Evolutionary conservation across 2,329 filamentous ascomycete species (phyloP), one percentile per base, ranked within the genome.

Genomic region (Corynespora cassiicola): DNA sequence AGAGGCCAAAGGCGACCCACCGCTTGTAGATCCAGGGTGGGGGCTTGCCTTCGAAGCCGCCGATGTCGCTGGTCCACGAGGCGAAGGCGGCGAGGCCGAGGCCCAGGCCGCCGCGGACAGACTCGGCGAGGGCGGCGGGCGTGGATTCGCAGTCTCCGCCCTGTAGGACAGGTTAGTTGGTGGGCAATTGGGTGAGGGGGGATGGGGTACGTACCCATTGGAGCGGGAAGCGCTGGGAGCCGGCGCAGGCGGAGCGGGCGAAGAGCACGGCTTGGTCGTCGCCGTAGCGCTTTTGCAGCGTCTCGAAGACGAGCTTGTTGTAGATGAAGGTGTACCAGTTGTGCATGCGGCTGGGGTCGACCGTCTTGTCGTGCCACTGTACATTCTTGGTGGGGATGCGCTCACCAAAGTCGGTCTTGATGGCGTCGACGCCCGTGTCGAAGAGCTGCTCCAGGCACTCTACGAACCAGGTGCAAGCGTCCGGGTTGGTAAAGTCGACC

Each of bases 321-420:
- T 87, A 89, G 3, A 84, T 67, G 57, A 86, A 85, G n/a, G 86
- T 77, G 63, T 88, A 89, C 70, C 81, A 88, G 66, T 89, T 89
- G 70, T 88, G 86, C 85, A 89, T 89, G 53, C 79, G 79, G 33
- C 72, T 72, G 2, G 84, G 78, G 52, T 88, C 83, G n/a, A 73
- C 60, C 5, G 71, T 73, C 31, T 70, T 58, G 52, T 88, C 83
- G 56, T 80, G 73, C 78, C 85, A 89, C 48, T 79, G 74, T 5
- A 88, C 79, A 50, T 85, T 81, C 31, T 77, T 74, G 5, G 77
- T 79, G 0, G 86, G 86, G 36, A 89, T 84, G 17, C 86, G 77
- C 69, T 89, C 86, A 37, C 85, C 85, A 63, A 89, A 89, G 58
- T 89, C 86, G 6, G 86, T 88, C 70, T 89, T 89, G 74, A 89